phyloP scores from a whole-genome alignment of 2,329 filamentous ascomycete species.

The Talaromyces sp. region DNA sequence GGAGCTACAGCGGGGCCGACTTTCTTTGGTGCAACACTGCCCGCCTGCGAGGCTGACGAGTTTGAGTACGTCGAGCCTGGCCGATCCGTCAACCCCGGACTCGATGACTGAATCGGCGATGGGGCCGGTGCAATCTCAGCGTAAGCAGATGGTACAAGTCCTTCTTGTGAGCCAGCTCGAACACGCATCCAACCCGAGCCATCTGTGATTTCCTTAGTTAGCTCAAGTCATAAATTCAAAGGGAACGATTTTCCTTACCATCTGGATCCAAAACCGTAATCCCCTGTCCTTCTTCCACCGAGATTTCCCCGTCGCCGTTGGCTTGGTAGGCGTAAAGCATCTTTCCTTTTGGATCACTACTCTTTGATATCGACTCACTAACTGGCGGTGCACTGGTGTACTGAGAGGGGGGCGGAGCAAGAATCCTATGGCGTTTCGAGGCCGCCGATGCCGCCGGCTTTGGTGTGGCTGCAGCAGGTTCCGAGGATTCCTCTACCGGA shows the following conservation, averaged over 20 bases:
- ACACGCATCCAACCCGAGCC: slow-evolving; percentile 90
- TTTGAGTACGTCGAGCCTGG: slow-evolving; percentile 74
- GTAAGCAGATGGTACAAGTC: slow-evolving; percentile 82
- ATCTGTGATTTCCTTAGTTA: slow-evolving; percentile 49
- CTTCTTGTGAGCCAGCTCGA: slow-evolving; percentile 65
- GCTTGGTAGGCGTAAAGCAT: slow-evolving; percentile 89
- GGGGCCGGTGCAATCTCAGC: slow-evolving; percentile 60
- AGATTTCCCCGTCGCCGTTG: slow-evolving; percentile 73
- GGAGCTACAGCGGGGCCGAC: slow-evolving; percentile 90
- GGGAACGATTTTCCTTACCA: slow-evolving; percentile 55
- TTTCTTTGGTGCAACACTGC: slow-evolving; percentile 61
- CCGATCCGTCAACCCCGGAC: slow-evolving; percentile 43
- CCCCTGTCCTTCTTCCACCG: slow-evolving; percentile 71
- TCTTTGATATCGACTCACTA: slow-evolving; percentile 35
- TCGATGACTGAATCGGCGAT: slow-evolving; percentile 23
- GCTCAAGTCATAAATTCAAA: neutral
- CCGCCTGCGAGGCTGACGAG: slow-evolving; percentile 63
- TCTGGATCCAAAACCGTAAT: slow-evolving; percentile 78
- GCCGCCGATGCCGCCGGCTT: slow-evolving; percentile 18
- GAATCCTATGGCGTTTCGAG: slow-evolving; percentile 62
- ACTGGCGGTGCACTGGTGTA: slow-evolving; percentile 67
- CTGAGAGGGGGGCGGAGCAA: slow-evolving; percentile 79
- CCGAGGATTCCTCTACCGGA: slow-evolving; percentile 33
- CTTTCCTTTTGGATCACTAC: slow-evolving; percentile 63
- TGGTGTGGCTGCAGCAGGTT: slow-evolving; percentile 32